These are phyloP conservation scores for Pseudoperonospora humuli DNA, from an alignment of 352 stramenopile species.

Conservation along the genomic window DNA sequence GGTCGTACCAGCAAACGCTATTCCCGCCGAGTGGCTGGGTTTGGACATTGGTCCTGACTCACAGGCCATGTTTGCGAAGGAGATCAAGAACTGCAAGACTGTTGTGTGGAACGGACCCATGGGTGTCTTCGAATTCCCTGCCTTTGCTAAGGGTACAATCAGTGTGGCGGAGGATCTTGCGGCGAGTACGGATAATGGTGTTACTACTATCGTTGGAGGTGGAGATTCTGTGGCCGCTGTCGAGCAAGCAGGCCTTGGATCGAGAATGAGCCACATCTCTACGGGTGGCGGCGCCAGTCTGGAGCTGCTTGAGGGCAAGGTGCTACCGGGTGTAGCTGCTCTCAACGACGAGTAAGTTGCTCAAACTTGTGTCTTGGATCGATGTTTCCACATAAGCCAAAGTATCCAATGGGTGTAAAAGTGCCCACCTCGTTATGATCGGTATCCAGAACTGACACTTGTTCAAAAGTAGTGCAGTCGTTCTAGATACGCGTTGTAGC, in stretches of 20 bases:
- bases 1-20: slow-evolving; percentile 67
- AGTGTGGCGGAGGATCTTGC: slow-evolving; percentile 89
- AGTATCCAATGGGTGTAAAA: too few species aligned
- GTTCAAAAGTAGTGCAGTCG: too few species aligned
- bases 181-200: slow-evolving; percentile 69
- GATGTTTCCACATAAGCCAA: too few species aligned
- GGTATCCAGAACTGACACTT: too few species aligned
- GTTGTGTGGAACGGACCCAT: slow-evolving; percentile 93
- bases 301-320: slow-evolving; percentile 98
- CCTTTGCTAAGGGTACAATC: slow-evolving; percentile 93
- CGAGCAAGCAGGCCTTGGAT: slow-evolving; percentile 87
- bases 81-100: slow-evolving; percentile 89
- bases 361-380: neutral
- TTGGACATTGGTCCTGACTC: slow-evolving; percentile 79
- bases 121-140: slow-evolving; percentile 97
- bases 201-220: slow-evolving; percentile 89
- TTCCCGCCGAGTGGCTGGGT: slow-evolving; percentile 95
- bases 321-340: slow-evolving; percentile 95
- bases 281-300: slow-evolving; percentile 98
- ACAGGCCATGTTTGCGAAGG: slow-evolving; percentile 53
- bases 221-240: slow-evolving; percentile 95
- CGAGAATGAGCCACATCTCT: slow-evolving; percentile 95
- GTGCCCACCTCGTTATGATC: too few species aligned
- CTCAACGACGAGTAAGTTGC: slow-evolving; percentile 49
- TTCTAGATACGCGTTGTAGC: too few species aligned